These are phyloP conservation scores for Hygrophorus pudorinus DNA, from an alignment of 768 basidiomycete species.

Conservation along the genomic window DNA sequence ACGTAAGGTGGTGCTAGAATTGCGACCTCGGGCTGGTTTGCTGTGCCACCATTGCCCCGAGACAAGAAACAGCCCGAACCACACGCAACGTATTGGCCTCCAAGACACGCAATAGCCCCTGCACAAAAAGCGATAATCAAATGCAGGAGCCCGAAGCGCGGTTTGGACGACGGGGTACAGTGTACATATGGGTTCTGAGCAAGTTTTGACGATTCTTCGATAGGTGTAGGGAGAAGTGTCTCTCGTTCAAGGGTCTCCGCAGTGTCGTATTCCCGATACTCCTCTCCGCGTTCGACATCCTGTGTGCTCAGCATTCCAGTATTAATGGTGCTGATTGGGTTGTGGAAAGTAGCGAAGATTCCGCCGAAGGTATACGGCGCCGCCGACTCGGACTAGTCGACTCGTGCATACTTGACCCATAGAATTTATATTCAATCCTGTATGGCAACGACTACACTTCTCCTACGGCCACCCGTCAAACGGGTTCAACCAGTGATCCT, in stretches of 20 bases:
- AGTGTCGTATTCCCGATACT: background rate
- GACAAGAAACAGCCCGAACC: conserved; percentile 27
- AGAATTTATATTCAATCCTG: too few relatives aligned
- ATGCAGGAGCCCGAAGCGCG: conserved; percentile 26
- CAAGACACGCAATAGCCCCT: conserved; percentile 40
- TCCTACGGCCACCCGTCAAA: too few relatives aligned
- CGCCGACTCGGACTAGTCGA: too few relatives aligned
- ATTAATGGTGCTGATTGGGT: too few relatives aligned
- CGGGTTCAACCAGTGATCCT: too few relatives aligned
- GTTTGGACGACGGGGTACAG: conserved; percentile 6
- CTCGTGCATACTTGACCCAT: too few relatives aligned
- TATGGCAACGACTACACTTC: too few relatives aligned
- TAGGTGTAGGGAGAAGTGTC: background rate
- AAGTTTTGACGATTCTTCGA: background rate
- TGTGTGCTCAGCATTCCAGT: too few relatives aligned
- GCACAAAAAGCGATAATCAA: conserved; percentile 41
- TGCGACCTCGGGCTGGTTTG: conserved; percentile 15
- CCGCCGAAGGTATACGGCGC: too few relatives aligned
- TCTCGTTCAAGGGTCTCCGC: background rate
- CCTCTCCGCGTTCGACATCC: conserved; percentile 6
- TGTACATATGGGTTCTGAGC: background rate
- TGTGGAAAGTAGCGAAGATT: too few relatives aligned
- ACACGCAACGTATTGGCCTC: conserved; percentile 40
- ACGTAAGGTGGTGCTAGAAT: conserved; percentile 54
- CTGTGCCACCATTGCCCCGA: background rate